Base-by-base conservation (phyloP, 371 early-diverging fungal genomes). In the Mortierella sp. region DNA sequence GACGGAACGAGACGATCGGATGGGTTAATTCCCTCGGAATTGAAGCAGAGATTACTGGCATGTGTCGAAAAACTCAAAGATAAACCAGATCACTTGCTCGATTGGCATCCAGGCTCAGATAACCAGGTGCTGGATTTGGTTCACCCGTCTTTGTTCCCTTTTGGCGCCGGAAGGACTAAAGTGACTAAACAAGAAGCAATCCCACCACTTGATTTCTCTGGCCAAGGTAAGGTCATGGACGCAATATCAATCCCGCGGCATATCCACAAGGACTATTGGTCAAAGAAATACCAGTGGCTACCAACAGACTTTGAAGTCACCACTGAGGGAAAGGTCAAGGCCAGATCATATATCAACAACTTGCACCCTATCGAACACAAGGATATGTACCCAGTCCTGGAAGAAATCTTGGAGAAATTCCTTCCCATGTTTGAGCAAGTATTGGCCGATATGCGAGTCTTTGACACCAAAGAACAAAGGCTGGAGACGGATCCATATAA, bases 101-200 rank as follows among this genome's bases (percentile, higher is more conserved):
- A 89, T 68, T 90, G 86, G 85, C 90, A 91, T 72, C 86, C 87
- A 1, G 84, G 86, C 0, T 84, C 87, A 28, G 65, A 84, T n/a
- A 67, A 84, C 14, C 85, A 88, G 62, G 91, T 90, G 24, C 81
- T 90, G 16, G 90, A 92, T 54, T 75, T 92, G 5, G 87, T 92
- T 3, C 90, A 92, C 60, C 92, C 92, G 16, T 91, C 92, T n/a
- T 68, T 89, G 11, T 91, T 67, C 71, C 84, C 85, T 37, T 77
- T 89, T 14, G 65, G 83, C 22, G 61, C 47, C 14, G 70, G 62
- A 8, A 69, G 70, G 18, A 69, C 75, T 6, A 32, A 39, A 62
- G 67, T 68, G 64, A 75, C 60, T 5, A 32, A 45, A 20, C 47
- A 75, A 18, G 61, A 65, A 11, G 69, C 61, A 0, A 54, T 69